phyloP scores from a whole-genome alignment of 257 asterid genomes.

The Nicotiana tabacum region DNA sequence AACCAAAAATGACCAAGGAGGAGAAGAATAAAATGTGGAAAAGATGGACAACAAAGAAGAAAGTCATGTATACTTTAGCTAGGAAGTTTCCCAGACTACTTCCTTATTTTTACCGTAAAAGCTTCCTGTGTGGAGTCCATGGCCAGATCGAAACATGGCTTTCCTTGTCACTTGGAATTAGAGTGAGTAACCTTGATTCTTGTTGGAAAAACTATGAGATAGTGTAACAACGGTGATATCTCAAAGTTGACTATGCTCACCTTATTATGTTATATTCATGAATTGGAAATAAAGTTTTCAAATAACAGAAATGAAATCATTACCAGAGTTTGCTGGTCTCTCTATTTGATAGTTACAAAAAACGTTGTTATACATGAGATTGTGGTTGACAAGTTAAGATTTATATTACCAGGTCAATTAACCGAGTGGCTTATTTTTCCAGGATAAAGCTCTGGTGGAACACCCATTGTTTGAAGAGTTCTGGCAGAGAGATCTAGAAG shows the following conservation, averaged over 20 bases:
- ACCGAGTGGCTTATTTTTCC: conserved; percentile 18
- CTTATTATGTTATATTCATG: background rate
- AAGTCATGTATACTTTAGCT: conserved; percentile 57
- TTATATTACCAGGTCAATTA: conserved; percentile 5
- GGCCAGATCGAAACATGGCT: conserved; percentile 64
- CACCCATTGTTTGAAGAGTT: conserved; percentile 44
- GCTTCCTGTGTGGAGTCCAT: conserved; percentile 78
- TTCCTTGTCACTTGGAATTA: conserved; percentile 55
- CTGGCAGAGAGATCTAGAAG: conserved; percentile 90
- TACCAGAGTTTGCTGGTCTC: background rate
- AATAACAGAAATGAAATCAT: background rate
- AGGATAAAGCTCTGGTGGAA: conserved; percentile 79
- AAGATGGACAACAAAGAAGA: conserved; percentile 60
- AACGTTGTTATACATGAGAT: background rate
- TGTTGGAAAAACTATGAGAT: background rate
- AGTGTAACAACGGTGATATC: background rate
- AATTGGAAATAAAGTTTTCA: background rate
- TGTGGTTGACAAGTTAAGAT: conserved; percentile 2
- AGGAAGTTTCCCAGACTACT: conserved; percentile 72
- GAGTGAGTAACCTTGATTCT: conserved; percentile 40
- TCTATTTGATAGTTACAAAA: background rate
- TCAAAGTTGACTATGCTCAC: background rate
- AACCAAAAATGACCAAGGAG: conserved; percentile 64
- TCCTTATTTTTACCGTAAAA: conserved; percentile 56
- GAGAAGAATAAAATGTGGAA: conserved; percentile 80